Conservation (phyloP, 2,329 filamentous ascomycete genomes). For the Sarocladiaceae sp. region DNA sequence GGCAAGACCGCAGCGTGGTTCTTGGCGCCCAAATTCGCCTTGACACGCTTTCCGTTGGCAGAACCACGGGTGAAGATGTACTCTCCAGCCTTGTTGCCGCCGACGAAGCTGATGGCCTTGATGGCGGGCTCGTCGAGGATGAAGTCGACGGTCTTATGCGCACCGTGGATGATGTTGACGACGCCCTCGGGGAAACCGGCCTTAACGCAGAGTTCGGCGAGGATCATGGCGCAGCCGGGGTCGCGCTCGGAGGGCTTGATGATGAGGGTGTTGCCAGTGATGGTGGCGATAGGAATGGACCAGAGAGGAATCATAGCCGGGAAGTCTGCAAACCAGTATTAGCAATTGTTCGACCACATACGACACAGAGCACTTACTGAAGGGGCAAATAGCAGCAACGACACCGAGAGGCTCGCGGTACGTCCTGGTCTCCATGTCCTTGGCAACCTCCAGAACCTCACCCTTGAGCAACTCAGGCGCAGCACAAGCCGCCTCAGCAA, state of each 20-base stretch:
- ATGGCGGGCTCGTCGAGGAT: conserved; percentile 80
- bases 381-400: conserved; percentile 80
- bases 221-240: conserved; percentile 79
- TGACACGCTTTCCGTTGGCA: conserved; percentile 82
- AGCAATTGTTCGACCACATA: background rate
- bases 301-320: conserved; percentile 92
- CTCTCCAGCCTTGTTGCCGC: conserved; percentile 82
- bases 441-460: conserved; percentile 78
- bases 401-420: conserved; percentile 81
- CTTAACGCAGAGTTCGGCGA: conserved; percentile 74
- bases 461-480: conserved; percentile 80
- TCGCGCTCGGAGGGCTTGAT: conserved; percentile 86
- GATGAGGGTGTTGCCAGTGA: conserved; percentile 79
- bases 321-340: conserved; percentile 55
- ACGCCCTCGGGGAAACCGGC: conserved; percentile 80
- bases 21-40: conserved; percentile 84
- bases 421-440: conserved; percentile 84
- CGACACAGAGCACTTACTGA: conserved; percentile 53
- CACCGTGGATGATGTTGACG: conserved; percentile 77
- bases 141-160: conserved; percentile 78
- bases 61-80: conserved; percentile 79
- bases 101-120: conserved; percentile 84
- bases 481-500: conserved; percentile 76
- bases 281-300: conserved; percentile 80
- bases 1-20: conserved; percentile 83